These are phyloP conservation scores for Incumbomyces lentus DNA, from an alignment of 2,329 filamentous ascomycete genomes.

Conservation along the genomic window DNA sequence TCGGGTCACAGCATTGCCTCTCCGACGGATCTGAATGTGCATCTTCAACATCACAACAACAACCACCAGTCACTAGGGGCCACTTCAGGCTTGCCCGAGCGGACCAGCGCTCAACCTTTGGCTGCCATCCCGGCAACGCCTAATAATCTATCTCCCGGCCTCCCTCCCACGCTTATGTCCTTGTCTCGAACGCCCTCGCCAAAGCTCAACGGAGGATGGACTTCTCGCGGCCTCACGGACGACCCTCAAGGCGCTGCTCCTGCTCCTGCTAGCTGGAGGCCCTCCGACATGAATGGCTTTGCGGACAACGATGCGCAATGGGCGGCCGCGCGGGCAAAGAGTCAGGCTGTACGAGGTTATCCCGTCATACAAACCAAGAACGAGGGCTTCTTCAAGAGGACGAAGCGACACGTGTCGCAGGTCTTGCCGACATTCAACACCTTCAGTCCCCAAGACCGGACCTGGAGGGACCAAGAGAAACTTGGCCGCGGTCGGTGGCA, in stretches of 20 bases:
- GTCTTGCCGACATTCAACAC: constrained; percentile 63
- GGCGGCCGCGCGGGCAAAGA: constrained; percentile 72
- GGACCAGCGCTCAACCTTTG: constrained; percentile 6
- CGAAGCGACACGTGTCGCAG: constrained; percentile 70
- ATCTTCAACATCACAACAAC: neutral
- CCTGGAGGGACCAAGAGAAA: constrained; percentile 71
- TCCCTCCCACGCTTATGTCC: constrained; percentile 56
- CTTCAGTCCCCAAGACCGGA: constrained; percentile 24
- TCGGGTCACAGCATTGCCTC: constrained; percentile 3
- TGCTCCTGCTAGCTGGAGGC: constrained; percentile 51
- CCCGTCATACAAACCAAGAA: constrained; percentile 71
- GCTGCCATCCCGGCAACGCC: constrained; percentile 7
- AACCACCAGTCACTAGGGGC: neutral
- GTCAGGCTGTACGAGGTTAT: constrained; percentile 61
- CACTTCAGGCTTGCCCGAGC: neutral
- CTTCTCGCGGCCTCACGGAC: constrained; percentile 67
- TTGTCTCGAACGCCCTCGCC: constrained; percentile 82
- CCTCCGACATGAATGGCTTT: constrained; percentile 38
- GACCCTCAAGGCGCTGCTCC: constrained; percentile 60
- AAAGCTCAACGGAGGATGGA: constrained; percentile 74
- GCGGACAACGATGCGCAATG: constrained; percentile 56
- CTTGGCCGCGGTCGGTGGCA: constrained; percentile 50
- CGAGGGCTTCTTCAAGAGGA: constrained; percentile 76
- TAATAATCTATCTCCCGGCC: constrained; percentile 28
- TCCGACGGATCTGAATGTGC: neutral